phyloP scores from a whole-genome alignment of 73 alveolate genomes.

The Paramecium tetraurelia region DNA sequence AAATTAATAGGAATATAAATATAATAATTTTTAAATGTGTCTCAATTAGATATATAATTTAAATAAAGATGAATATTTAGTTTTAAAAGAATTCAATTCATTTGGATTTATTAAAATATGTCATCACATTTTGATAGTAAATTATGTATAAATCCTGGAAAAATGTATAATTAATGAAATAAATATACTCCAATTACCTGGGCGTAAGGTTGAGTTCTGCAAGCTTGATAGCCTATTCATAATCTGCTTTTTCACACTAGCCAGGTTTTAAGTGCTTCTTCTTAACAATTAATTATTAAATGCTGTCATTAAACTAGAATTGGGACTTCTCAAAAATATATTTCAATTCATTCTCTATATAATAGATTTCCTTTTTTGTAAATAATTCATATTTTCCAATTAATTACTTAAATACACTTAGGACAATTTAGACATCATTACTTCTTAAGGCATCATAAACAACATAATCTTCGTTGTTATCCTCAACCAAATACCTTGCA shows the following conservation, averaged over 20 bases:
- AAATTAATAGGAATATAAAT: too few species aligned
- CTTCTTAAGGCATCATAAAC: background rate
- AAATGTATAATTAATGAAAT: background rate
- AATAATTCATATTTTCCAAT: constrained; percentile 1
- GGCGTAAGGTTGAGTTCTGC: background rate
- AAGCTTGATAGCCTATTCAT: background rate
- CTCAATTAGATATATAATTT: background rate
- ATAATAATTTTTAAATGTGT: background rate
- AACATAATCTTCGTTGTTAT: constrained; percentile 26
- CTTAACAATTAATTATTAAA: background rate
- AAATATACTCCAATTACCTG: background rate
- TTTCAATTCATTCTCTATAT: background rate
- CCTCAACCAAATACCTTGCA: constrained; percentile 21
- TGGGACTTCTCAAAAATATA: background rate
- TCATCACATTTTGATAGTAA: background rate
- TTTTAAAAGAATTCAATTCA: background rate
- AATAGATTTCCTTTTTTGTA: background rate
- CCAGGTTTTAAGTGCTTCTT: background rate
- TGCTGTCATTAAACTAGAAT: background rate
- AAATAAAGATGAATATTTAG: background rate
- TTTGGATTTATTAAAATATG: background rate
- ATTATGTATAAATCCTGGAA: background rate
- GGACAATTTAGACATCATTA: background rate
- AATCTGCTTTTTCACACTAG: background rate
- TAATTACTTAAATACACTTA: constrained; percentile 6